Base-by-base conservation (phyloP, 139 green algal species). In the Asterochloris erici region DNA sequence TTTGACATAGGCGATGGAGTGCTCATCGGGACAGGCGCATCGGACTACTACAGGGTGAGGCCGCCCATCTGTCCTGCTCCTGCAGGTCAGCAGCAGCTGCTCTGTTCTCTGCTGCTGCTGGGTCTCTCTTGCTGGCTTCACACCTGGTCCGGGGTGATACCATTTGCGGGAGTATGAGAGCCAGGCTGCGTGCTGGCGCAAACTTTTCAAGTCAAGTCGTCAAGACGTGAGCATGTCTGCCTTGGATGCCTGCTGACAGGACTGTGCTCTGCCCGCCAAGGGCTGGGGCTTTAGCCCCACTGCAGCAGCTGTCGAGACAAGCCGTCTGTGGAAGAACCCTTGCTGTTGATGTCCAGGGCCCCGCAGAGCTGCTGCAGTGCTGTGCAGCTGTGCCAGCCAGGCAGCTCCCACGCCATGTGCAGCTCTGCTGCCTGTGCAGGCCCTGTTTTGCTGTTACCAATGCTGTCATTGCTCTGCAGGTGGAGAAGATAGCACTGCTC, bases 401-500 rank as follows among this genome's bases (percentile, higher is more conserved):
- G 12, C 24, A 77, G 68, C 21, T 27, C 2, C 21, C 68, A 24
- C 6, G 38, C 38, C 23, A 24, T 12, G 38, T 54, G 38, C 66
- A 73, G 66, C 66, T 23, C 21, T 73, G 66, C 66, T 27, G 66
- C 19, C 9, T 9, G 66, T 73, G 38, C 38, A 54, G 38, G 47
- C 73, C 14, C 74, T 79, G 17, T 79, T 15, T 6, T 68, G 74
- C 28, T 29, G 13, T 66, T 29, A 27, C 16, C 70, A 47, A 54
- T 47, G 54, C 60, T 23, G 24, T 19, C 54, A 21, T 47, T 54
- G 21, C 47, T 21, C 12, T 81, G 63, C 84, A 91, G 90, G 88
- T 93, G 61, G 87, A 91, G 61, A 88, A 92, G 85, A 93, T 93
- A 29, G 85, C 88, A 14, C 84, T 93, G 82, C 70, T 91, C 81